Evolutionary conservation across 106 monocot genomes (phyloP), one percentile per base, ranked within the genome.

Genomic region (Apostasia shenzhenica): DNA sequence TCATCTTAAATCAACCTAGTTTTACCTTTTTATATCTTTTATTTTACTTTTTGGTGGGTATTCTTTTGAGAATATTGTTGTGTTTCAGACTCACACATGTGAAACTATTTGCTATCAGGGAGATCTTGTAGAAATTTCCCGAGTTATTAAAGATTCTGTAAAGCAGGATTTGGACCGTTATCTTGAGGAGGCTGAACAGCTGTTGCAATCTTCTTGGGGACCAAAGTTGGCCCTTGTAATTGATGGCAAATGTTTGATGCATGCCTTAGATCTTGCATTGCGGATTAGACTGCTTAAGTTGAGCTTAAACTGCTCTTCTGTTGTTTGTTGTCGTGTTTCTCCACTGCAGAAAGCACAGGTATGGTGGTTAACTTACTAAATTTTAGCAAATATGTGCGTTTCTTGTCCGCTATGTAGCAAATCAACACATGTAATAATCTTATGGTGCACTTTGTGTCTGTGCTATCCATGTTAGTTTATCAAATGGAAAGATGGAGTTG

Each of bases 291-390:
- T 99, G 52, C 90, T 99, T 8, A 87, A 81, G 37, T 72, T 99
- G 73, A 99, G 97, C 68, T 74, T 99, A 61, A 93, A 83, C 67
- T 99, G 97, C 63, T 81, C 66, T 76, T 87, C 97, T 12, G 97
- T 99, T 48, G 80, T 99, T 78, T 99, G 97, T 68, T 99, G 97
- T 59, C 97, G 97, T 76, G 97, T 99, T 78, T 99, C 97, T 78
- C 97, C 97, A 43, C 55, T 99, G 13, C 97, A 99, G 64, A 99
- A 99, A 63, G 97, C 97, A 71, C 97, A 99, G 92, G 97, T 99
- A 81, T 43, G 26, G 26, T 26, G 26, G 26, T 26, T 26, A 26
- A 26, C 26, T 26, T 26, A 26, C 26, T 26, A 26, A 26, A 26
- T 26, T 26, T 26, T 26, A 26, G 26, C 26, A 26, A 26, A 26